A percentile compares a stretch with the other conserved stretches of the same genome.
phyloP scores from a whole-genome alignment of 1,284 basidiomycete species.

The Pseudozyma flocculosa region DNA sequence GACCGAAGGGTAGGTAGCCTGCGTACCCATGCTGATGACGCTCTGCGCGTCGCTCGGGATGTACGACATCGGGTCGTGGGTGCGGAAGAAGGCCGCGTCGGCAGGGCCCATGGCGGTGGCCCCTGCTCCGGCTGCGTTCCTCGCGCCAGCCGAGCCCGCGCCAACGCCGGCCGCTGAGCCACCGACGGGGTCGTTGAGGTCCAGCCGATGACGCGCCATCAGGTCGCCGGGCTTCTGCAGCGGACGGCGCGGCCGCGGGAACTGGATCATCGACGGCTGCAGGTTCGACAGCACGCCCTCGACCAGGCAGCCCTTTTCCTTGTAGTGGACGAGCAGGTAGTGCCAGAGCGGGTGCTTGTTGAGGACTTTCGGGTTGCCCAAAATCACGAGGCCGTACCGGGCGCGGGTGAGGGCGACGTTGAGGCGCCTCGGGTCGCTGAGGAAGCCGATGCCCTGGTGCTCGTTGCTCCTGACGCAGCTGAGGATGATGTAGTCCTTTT shows the following conservation, averaged over 20 bases:
- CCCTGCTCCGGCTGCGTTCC: not conserved
- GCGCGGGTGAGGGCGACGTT: conserved; percentile 97
- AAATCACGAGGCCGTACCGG: conserved; percentile 95
- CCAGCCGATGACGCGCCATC: conserved; percentile 45
- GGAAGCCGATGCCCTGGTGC: conserved; percentile 98
- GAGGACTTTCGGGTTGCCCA: conserved; percentile 96
- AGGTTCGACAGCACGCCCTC: conserved; percentile 95
- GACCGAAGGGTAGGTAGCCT: conserved; percentile 44
- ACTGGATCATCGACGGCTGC: conserved; percentile 97
- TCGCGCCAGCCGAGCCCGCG: not conserved
- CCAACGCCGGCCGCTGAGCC: conserved; percentile 5
- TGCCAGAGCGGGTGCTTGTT: conserved; percentile 92
- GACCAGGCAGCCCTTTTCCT: conserved; percentile 89
- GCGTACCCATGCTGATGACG: conserved; percentile 43
- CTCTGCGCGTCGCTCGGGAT: conserved; percentile 75
- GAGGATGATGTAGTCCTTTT: conserved; percentile 99
- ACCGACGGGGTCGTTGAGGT: conserved; percentile 5
- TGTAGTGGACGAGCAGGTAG: conserved; percentile 96
- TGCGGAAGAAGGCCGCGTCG: conserved; percentile 87
- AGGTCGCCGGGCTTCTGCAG: conserved; percentile 52
- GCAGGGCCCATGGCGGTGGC: conserved; percentile 63
- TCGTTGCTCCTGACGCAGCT: conserved; percentile 99
- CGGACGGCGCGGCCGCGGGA: conserved; percentile 60
- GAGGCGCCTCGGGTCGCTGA: conserved; percentile 93
- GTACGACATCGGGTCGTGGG: conserved; percentile 88